Conservation (phyloP, 2,329 filamentous ascomycete species). For the Aspergillus sp. region DNA sequence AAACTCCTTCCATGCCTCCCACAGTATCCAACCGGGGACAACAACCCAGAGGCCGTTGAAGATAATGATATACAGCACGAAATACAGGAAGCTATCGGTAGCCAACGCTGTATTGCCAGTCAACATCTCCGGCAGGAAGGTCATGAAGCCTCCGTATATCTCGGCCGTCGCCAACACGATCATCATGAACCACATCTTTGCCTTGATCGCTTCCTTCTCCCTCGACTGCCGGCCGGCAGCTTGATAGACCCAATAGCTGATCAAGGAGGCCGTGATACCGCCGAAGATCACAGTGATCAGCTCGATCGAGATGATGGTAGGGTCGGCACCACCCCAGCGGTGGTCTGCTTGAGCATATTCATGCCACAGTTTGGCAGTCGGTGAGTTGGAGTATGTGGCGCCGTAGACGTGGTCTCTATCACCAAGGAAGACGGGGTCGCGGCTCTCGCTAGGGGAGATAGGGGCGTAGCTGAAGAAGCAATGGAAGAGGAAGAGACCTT, state of each 20-base stretch:
- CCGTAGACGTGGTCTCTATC: constrained; percentile 59
- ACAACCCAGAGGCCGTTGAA: constrained; percentile 67
- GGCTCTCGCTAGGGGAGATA: constrained; percentile 40
- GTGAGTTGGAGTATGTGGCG: constrained; percentile 56
- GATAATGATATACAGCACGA: constrained; percentile 65
- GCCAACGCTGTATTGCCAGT: constrained; percentile 59
- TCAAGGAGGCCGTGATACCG: constrained; percentile 59
- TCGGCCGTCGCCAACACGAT: constrained; percentile 62
- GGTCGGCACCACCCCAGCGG: constrained; percentile 61
- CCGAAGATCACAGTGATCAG: constrained; percentile 62
- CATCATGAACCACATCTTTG: constrained; percentile 58
- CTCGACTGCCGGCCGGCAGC: constrained; percentile 20
- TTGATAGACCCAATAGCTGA: constrained; percentile 55
- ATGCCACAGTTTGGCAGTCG: constrained; percentile 61
- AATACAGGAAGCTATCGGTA: constrained; percentile 61
- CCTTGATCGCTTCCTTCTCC: constrained; percentile 29
- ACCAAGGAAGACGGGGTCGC: constrained; percentile 54
- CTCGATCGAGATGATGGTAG: constrained; percentile 61
- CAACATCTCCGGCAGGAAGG: constrained; percentile 66
- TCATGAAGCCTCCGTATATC: constrained; percentile 66
- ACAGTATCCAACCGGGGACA: constrained; percentile 60
- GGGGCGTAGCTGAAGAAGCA: constrained; percentile 74
- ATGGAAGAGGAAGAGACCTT: constrained; percentile 89
- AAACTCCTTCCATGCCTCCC: constrained; percentile 52
- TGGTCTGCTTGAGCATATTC: constrained; percentile 67